A percentile compares a stretch with the other conserved stretches of the same genome.
Conservation (phyloP, 352 stramenopile species). For the Globisporangium spinosum region DNA sequence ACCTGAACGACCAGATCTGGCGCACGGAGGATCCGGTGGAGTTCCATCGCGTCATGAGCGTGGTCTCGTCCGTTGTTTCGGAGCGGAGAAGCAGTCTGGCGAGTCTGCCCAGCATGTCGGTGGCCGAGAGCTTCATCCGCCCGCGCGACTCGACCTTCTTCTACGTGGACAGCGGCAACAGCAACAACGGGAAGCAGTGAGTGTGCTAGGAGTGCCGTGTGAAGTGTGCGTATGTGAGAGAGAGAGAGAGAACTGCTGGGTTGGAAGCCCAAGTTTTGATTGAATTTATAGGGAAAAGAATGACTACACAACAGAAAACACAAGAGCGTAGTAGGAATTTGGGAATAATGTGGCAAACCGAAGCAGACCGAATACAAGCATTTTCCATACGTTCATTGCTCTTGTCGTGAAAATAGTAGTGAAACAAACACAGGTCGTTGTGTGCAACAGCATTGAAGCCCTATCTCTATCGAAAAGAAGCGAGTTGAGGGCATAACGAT, state of each 20-base stretch:
- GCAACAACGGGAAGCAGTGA: not conserved
- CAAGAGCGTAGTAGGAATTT: not conserved
- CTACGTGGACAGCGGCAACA: conserved; percentile 34
- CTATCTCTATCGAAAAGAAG: too few relatives aligned
- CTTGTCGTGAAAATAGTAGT: too few relatives aligned
- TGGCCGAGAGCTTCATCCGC: conserved; percentile 32
- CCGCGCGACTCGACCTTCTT: conserved; percentile 78
- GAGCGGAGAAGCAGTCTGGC: conserved; percentile 46
- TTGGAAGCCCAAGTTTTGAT: conserved; percentile 1
- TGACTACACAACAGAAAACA: not conserved
- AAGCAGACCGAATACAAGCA: too few relatives aligned
- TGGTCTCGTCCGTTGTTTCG: conserved; percentile 63
- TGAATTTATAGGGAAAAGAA: not conserved
- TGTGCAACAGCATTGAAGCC: too few relatives aligned
- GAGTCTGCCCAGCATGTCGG: conserved; percentile 29
- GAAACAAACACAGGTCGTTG: too few relatives aligned
- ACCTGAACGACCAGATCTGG: conserved; percentile 75
- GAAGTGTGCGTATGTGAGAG: not conserved
- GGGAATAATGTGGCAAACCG: too few relatives aligned
- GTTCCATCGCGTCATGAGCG: conserved; percentile 68
- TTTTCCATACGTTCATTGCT: too few relatives aligned
- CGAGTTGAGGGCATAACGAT: too few relatives aligned
- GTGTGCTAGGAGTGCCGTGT: not conserved
- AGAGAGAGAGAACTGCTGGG: too few relatives aligned
- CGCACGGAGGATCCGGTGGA: conserved; percentile 55